Conservation (phyloP, 495 filamentous ascomycete species). For the Hypoxylon lienhwacheense region DNA sequence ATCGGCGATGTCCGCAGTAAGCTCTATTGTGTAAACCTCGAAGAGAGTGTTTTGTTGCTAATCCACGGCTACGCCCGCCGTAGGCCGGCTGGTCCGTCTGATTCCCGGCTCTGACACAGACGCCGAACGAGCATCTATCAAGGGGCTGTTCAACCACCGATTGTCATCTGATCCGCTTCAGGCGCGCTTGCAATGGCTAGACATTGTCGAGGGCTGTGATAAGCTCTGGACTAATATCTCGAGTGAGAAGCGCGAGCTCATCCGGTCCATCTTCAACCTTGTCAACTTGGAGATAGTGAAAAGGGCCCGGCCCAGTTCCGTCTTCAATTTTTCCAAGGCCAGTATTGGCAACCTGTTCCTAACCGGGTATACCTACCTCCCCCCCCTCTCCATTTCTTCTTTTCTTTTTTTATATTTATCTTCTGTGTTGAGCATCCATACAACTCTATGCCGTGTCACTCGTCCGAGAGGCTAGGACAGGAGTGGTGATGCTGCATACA, state of each 20-base stretch:
- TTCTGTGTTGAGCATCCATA: neutral
- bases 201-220: constrained; percentile 81
- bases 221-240: constrained; percentile 74
- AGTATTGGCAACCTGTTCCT: constrained; percentile 94
- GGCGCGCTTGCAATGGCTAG: constrained; percentile 77
- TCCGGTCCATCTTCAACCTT: constrained; percentile 84
- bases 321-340: constrained; percentile 85
- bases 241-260: constrained; percentile 84
- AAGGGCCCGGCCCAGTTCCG: constrained; percentile 70
- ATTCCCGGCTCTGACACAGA: constrained; percentile 69
- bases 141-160: constrained; percentile 81
- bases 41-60: neutral
- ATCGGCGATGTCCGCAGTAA: constrained; percentile 90
- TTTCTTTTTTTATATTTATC: neutral
- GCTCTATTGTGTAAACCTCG: constrained; percentile 33
- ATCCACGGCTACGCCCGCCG: constrained; percentile 1
- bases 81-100: constrained; percentile 85
- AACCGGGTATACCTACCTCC: constrained; percentile 55
- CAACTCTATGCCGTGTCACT: neutral
- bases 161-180: constrained; percentile 58
- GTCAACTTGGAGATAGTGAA: constrained; percentile 92
- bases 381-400: neutral
- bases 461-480: no score
- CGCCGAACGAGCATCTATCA: constrained; percentile 70
- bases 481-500: no score